Conservation (phyloP, 352 stramenopile species). For the Phytophthora idaei region DNA sequence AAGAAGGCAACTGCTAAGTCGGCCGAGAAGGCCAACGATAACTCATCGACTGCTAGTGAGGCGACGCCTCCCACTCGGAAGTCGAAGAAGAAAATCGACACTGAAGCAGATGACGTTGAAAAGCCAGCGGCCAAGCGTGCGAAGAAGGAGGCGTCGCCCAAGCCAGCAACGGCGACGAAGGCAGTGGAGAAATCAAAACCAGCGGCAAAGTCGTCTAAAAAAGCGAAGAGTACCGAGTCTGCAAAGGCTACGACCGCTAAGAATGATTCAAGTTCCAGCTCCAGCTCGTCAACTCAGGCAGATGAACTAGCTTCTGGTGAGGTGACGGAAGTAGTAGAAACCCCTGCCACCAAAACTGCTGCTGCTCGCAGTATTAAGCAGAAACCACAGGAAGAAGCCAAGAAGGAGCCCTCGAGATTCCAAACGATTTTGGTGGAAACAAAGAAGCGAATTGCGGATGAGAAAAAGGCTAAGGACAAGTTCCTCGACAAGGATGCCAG, state of each 20-base stretch:
- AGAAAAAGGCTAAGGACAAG: slow-evolving; percentile 27
- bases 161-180: slow-evolving; percentile 33
- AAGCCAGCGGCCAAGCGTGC: slow-evolving; percentile 45
- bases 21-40: slow-evolving; percentile 9
- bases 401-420: slow-evolving; percentile 37
- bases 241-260: slow-evolving; percentile 9
- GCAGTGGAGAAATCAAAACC: slow-evolving; percentile 23
- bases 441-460: slow-evolving; percentile 40
- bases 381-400: slow-evolving; percentile 12
- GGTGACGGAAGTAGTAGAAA: slow-evolving; percentile 32
- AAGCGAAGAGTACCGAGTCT: slow-evolving; percentile 7
- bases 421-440: slow-evolving; percentile 49
- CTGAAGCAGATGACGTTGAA: slow-evolving; percentile 26
- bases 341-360: slow-evolving; percentile 13
- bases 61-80: slow-evolving; percentile 25
- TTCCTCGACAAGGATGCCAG: slow-evolving; percentile 5
- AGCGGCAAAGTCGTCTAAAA: slow-evolving; percentile 23
- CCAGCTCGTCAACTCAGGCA: slow-evolving; percentile 17
- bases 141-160: slow-evolving; percentile 34
- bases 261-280: slow-evolving; percentile 18
- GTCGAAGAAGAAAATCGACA: slow-evolving; percentile 48
- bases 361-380: slow-evolving; percentile 4
- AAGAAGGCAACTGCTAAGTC: slow-evolving; percentile 28
- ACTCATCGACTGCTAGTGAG: slow-evolving; percentile 34
- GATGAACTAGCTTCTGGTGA: slow-evolving; percentile 26